Base-by-base conservation (phyloP, 2,329 filamentous ascomycete species). In the Ophiostoma piceae region DNA sequence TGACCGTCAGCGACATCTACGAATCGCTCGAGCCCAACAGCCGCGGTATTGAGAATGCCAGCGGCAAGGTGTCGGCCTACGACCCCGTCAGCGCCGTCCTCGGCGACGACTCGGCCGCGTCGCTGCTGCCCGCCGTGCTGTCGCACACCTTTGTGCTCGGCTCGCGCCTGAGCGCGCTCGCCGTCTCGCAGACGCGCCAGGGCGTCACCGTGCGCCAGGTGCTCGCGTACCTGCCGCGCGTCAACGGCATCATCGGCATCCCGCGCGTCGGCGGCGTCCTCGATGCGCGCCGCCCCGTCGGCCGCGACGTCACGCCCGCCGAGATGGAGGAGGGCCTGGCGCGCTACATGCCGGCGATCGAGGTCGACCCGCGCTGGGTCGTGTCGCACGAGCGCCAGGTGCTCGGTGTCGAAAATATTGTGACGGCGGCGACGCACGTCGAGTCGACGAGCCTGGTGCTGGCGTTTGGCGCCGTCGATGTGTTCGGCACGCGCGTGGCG, bases 401-500 rank as follows among this genome's bases (percentile, higher is more conserved):
- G 32, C 32, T 66, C 1, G 93, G 92, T 6, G 85, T 97, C 60
- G 83, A 85, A 71, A 82, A 87, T 65, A 87, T 98, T 26, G 85
- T 94, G 39, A 88, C 92, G 0, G 86, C 86, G 22, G 91, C 94
- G 0, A 91, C 92, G 1, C 79, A 92, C 4, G 85, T 99, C 39
- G 95, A 99, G 82, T 97, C 94, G 80, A 98, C 95, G 0, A 94
- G 91, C 75, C 79, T 98, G 69, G 85, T 99, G 14, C 90, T 97
- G 76, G 93, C 92, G 0, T 97, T 91, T 76, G 95, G 95, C 3
- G 35, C 16, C 4, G 78, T 92, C 16, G 95, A 99, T 78, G 82
- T 98, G 1, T 99, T 96, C 74, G 93, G 91, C 16, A 94, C 93
- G 0, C 84, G 93, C 68, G 87, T 96, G 12, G 87, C 90, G n/a